These are phyloP conservation scores for Pelargonium australe DNA, from an alignment of 441 rosid species.

Conservation along the genomic window DNA sequence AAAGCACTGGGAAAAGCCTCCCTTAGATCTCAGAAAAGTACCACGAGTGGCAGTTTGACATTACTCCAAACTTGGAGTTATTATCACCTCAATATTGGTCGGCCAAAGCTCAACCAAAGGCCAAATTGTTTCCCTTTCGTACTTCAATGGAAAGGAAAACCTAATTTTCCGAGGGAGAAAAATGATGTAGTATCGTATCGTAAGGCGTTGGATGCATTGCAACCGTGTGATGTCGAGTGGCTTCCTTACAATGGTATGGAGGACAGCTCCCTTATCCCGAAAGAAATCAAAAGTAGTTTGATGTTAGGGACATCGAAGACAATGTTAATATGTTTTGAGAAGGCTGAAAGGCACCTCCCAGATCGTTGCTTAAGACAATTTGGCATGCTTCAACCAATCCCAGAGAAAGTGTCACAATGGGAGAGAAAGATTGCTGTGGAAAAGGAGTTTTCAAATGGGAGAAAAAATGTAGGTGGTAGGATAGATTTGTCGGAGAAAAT, in stretches of 20 bases:
- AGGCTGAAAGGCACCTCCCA: conserved; percentile 98
- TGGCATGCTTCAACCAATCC: conserved; percentile 69
- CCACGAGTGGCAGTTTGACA: conserved; percentile 94
- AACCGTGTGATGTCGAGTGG: conserved; percentile 88
- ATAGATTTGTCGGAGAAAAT: conserved; percentile 89
- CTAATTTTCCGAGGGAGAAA: conserved; percentile 89
- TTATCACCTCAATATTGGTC: conserved; percentile 80
- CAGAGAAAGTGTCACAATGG: conserved; percentile 87
- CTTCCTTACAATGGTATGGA: conserved; percentile 72
- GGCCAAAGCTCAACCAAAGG: conserved; percentile 84
- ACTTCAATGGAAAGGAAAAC: conserved; percentile 91
- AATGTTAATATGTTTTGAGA: conserved; percentile 93
- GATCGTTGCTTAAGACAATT: conserved; percentile 91
- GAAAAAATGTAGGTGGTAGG: conserved; percentile 71
- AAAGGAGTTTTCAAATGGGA: conserved; percentile 7
- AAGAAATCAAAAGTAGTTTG: conserved; percentile 49
- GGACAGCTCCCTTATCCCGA: conserved; percentile 63
- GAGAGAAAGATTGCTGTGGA: conserved; percentile 76
- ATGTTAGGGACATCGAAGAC: conserved; percentile 88
- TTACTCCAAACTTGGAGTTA: conserved; percentile 96
- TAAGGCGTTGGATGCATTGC: conserved; percentile 70
- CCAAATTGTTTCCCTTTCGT: conserved; percentile 85
- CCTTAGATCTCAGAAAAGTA: conserved; percentile 80
- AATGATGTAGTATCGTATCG: conserved; percentile 87
- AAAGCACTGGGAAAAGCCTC: conserved; percentile 98